phyloP scores from a whole-genome alignment of 2,329 filamentous ascomycete species.

The Periconia sp. region DNA sequence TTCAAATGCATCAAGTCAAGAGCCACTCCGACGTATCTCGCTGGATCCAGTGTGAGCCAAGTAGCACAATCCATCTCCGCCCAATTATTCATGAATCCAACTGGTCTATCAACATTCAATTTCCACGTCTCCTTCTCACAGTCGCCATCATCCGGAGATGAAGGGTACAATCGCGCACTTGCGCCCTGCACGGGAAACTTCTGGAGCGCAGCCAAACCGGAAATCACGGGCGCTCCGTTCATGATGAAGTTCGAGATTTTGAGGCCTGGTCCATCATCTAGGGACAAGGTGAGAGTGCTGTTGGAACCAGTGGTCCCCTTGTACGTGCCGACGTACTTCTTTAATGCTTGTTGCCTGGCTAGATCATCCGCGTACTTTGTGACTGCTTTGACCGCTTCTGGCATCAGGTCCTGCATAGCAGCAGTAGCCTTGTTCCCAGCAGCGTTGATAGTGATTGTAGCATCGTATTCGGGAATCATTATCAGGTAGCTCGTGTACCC shows the following conservation, averaged over 20 bases:
- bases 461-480: conserved; percentile 26
- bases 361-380: conserved; percentile 23
- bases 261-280: conserved; percentile 27
- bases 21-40: conserved; percentile 19
- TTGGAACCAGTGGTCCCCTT: background rate
- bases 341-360: conserved; percentile 17
- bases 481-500: conserved; percentile 24
- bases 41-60: conserved; percentile 22
- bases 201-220: conserved; percentile 13
- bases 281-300: conserved; percentile 10
- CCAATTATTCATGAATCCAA: conserved; percentile 8
- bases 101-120: conserved; percentile 16
- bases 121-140: conserved; percentile 18
- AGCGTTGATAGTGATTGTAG: conserved; percentile 24
- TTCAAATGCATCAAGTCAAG: conserved; percentile 23
- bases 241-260: conserved; percentile 15
- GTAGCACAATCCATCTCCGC: conserved; percentile 23
- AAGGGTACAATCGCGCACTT: conserved; percentile 23
- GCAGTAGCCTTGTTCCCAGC: conserved; percentile 16
- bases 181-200: conserved; percentile 10
- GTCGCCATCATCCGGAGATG: conserved; percentile 18
- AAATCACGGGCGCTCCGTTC: conserved; percentile 18
- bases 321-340: conserved; percentile 25
- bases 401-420: conserved; percentile 16
- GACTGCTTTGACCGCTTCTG: conserved; percentile 12